A percentile compares a stretch with the other conserved stretches of the same genome.
phyloP scores from a whole-genome alignment of 2,329 filamentous ascomycete species.

The Sporothrix brasiliensis region DNA sequence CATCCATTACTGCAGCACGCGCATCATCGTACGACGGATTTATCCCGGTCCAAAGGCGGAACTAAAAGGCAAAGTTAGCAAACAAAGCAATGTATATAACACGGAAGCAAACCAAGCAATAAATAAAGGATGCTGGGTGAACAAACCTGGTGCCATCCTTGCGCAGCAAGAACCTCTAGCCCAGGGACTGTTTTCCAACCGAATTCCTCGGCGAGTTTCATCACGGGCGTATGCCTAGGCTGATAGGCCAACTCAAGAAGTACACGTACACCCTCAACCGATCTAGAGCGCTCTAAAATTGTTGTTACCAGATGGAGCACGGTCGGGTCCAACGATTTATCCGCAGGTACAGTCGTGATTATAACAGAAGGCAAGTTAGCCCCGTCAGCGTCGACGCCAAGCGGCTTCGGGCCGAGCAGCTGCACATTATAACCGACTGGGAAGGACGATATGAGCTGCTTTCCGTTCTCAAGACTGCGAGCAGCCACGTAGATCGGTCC shows the following conservation, averaged over 20 bases:
- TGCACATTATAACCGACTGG: conserved; percentile 71
- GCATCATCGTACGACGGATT: conserved; percentile 71
- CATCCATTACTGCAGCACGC: conserved; percentile 60
- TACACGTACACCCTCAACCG: conserved; percentile 53
- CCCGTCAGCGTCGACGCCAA: conserved; percentile 49
- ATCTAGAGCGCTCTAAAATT: conserved; percentile 49
- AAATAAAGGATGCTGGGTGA: conserved; percentile 31
- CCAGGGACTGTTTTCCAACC: conserved; percentile 86
- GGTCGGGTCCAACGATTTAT: conserved; percentile 73
- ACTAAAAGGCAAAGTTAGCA: conserved; percentile 50
- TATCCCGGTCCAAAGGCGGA: conserved; percentile 83
- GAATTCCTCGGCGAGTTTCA: conserved; percentile 75
- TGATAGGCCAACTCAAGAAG: conserved; percentile 97
- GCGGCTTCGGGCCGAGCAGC: conserved; percentile 58
- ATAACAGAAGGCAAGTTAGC: conserved; percentile 66
- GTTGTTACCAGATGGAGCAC: conserved; percentile 67
- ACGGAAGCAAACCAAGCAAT: background rate
- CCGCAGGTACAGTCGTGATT: conserved; percentile 88
- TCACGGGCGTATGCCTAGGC: conserved; percentile 78
- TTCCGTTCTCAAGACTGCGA: conserved; percentile 70
- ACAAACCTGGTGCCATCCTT: conserved; percentile 83
- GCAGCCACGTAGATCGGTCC: conserved; percentile 85
- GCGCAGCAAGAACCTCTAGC: conserved; percentile 83
- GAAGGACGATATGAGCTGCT: conserved; percentile 70
- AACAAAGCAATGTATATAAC: background rate